Evolutionary conservation across 805 yeast genomes (phyloP), one percentile per base, ranked within the genome.

Genomic region (Sugiyamaella lignohabitans): DNA sequence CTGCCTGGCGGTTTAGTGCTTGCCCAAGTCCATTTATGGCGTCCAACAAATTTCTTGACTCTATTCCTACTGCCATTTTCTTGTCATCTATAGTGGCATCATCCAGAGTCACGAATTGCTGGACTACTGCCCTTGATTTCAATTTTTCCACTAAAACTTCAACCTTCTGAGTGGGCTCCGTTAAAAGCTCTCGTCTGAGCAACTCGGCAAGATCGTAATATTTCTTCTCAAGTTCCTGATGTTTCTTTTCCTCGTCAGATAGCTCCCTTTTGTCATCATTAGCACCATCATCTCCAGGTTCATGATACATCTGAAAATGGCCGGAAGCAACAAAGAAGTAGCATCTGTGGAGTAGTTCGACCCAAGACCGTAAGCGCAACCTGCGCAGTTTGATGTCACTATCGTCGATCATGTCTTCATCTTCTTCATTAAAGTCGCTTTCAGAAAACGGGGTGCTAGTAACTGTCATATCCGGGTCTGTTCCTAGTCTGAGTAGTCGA

Each of bases 261-360:
- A 50, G 46, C 1, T 47, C 52, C 22, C 30, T 20, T 8, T 20
- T 32, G 8, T 44, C 45, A 30, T 47, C 50, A 1, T 57, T 53
- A 41, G 58, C 54, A 6, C 45, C 51, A 2, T 49, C 50, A 1
- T 47, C 53, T 27, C 56, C 53, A 5, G 45, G 44, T 23, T 38
- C 40, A 10, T 66, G 59, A 38, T 70, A 69, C 29, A 70, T 59
- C 55, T 83, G 89, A 53, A 73, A 85, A 57, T 83, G 77, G 0
- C 84, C 76, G 1, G 88, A 78, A 0, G 87, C 97, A 21, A 84
- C 68, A 51, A 87, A 77, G 59, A 89, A 91, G 58, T 78, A 83
- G 38, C 82, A 73, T 43, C 89, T 80, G 60, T 93, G 97, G 14
- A 86, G 64, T 8, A 79, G 57, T 43, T 86, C 83, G 27, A 73